Evolutionary conservation across 2,329 filamentous ascomycete species (phyloP).

Genomic region (Venturia asperata): DNA sequence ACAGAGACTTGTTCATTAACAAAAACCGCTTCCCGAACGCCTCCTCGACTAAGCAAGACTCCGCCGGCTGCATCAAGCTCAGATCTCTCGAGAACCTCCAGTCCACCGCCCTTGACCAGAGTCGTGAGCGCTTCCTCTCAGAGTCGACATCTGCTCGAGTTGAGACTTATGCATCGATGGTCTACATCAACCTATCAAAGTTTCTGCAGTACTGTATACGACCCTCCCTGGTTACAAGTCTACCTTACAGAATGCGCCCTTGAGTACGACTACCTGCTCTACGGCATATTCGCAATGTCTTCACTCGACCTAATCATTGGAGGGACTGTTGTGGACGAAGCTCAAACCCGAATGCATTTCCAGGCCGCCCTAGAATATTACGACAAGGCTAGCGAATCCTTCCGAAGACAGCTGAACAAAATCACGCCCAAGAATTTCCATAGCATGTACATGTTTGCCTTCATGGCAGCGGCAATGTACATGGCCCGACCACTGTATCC

Average conservation of each 20-base stretch:
- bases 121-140: neutral
- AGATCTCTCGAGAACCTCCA: neutral
- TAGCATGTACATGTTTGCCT: constrained; percentile 8
- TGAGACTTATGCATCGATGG: constrained; percentile 49
- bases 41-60: constrained; percentile 4
- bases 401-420: constrained; percentile 27
- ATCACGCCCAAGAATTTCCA: neutral
- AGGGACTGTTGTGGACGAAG: constrained; percentile 19
- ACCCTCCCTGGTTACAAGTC: constrained; percentile 31
- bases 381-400: constrained; percentile 29
- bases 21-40: neutral
- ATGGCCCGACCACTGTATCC: constrained; percentile 1
- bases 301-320: constrained; percentile 31
- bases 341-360: constrained; percentile 25
- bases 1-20: constrained; percentile 12
- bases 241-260: constrained; percentile 4
- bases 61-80: neutral
- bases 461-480: constrained; percentile 3
- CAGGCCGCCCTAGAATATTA: constrained; percentile 33
- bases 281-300: constrained; percentile 13
- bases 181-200: constrained; percentile 40
- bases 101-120: neutral
- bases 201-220: constrained; percentile 35
- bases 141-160: constrained; percentile 32
- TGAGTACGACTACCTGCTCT: constrained; percentile 12